Conservation (phyloP, 148 eudicot genomes). For the Talinum fruticosum region DNA sequence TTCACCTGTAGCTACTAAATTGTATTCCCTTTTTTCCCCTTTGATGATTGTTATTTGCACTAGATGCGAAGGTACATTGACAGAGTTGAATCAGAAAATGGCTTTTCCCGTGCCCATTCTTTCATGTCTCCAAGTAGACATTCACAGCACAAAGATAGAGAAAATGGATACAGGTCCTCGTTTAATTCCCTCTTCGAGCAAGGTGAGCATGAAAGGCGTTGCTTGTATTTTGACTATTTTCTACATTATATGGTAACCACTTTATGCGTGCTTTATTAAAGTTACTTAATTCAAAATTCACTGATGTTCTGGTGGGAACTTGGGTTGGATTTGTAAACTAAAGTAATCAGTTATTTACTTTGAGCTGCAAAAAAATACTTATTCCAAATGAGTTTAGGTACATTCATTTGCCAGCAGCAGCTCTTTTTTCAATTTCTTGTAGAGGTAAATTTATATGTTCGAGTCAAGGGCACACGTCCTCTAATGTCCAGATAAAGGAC, state of each 20-base stretch:
- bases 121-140: slow-evolving; percentile 44
- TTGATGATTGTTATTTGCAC: slow-evolving; percentile 21
- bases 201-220: slow-evolving; percentile 39
- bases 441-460: neutral
- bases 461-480: too few species aligned
- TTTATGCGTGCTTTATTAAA: neutral
- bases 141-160: slow-evolving; percentile 50
- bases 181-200: slow-evolving; percentile 82
- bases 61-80: slow-evolving; percentile 57
- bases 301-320: neutral
- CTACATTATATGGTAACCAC: neutral
- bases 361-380: neutral
- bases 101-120: slow-evolving; percentile 43
- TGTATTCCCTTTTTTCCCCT: neutral
- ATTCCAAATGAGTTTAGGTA: neutral
- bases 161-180: slow-evolving; percentile 58
- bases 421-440: neutral
- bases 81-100: slow-evolving; percentile 51
- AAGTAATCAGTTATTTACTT: neutral
- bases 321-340: neutral
- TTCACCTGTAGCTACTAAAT: neutral
- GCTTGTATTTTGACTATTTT: neutral
- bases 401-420: neutral
- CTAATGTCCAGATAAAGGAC: neutral
- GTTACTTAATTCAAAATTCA: neutral